Evolutionary conservation across 2,329 filamentous ascomycete species (phyloP).

Genomic region (Aspergillus tubingensis): DNA sequence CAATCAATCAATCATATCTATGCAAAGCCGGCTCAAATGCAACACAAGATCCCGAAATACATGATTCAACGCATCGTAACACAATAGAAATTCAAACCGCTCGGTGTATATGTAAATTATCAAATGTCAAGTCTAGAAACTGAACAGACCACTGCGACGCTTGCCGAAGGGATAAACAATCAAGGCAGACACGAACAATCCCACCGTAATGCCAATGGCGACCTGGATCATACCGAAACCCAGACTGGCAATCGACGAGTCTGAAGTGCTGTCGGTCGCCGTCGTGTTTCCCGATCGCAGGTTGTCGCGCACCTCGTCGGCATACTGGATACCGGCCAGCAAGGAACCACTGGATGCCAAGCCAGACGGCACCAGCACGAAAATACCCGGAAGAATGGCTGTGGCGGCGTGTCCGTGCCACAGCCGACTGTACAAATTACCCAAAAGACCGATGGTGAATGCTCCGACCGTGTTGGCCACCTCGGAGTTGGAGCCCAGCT

Average conservation of each 20-base stretch:
- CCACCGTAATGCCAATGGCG: slow-evolving; percentile 44
- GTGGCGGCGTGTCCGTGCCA: slow-evolving; percentile 78
- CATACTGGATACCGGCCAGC: slow-evolving; percentile 56
- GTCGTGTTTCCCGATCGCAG: slow-evolving; percentile 12
- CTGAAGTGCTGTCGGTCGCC: slow-evolving; percentile 14
- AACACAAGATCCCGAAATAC: background rate
- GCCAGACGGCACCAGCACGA: slow-evolving; percentile 64
- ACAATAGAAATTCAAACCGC: background rate
- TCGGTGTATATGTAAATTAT: background rate
- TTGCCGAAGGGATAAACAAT: slow-evolving; percentile 45
- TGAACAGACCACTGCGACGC: slow-evolving; percentile 43
- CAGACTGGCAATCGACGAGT: slow-evolving; percentile 32
- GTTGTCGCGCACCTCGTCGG: slow-evolving; percentile 52
- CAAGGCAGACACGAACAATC: slow-evolving; percentile 42
- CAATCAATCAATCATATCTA: background rate
- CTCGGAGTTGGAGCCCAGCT: slow-evolving; percentile 70
- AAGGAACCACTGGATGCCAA: slow-evolving; percentile 58
- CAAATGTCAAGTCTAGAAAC: slow-evolving; percentile 25
- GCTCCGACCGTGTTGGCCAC: slow-evolving; percentile 77
- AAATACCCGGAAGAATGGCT: slow-evolving; percentile 82
- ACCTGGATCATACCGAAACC: slow-evolving; percentile 46
- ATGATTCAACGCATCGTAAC: background rate
- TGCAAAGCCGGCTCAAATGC: background rate
- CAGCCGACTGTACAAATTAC: slow-evolving; percentile 72
- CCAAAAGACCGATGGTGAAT: slow-evolving; percentile 71